Percentiles rank a stretch among this genome's conserved stretches.
These are phyloP conservation scores for Rhodotorula kratochvilovae DNA, from an alignment of 768 basidiomycete species.

Conservation along the genomic window DNA sequence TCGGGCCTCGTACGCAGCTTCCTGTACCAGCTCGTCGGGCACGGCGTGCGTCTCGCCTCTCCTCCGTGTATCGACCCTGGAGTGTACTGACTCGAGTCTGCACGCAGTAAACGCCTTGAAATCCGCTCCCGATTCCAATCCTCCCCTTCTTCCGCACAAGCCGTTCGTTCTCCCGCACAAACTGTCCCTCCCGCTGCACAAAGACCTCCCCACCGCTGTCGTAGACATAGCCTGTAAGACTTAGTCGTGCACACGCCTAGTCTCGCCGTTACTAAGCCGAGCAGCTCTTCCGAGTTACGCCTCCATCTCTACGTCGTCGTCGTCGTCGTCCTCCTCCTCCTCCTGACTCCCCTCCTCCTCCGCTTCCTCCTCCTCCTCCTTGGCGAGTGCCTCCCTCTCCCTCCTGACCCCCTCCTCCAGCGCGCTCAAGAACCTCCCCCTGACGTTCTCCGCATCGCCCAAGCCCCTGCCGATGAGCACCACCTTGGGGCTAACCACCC, in stretches of 20 bases:
- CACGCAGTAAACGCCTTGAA: too few species aligned
- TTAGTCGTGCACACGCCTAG: neutral
- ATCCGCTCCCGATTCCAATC: too few species aligned
- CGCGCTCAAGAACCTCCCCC: slow-evolving; percentile 7
- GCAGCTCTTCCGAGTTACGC: neutral
- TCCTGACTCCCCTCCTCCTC: neutral
- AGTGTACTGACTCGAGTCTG: too few species aligned
- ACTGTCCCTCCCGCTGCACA: neutral
- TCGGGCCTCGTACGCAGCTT: slow-evolving; percentile 74
- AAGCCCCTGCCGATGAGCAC: slow-evolving; percentile 41
- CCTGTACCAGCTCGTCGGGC: slow-evolving; percentile 83
- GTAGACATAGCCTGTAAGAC: neutral
- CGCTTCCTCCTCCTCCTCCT: neutral
- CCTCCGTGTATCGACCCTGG: too few species aligned
- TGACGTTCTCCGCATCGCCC: slow-evolving; percentile 1
- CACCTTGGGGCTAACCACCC: slow-evolving; percentile 27
- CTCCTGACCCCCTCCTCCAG: neutral
- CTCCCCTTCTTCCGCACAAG: too few species aligned
- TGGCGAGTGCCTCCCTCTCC: neutral
- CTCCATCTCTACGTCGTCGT: neutral
- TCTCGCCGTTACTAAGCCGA: too few species aligned
- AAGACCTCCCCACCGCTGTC: neutral
- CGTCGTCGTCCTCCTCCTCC: neutral
- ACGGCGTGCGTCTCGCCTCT: slow-evolving; percentile 52
- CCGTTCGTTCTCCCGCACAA: too few species aligned